Base-by-base conservation (phyloP, 1,284 basidiomycete species). In the Cutaneotrichosporon dermatis region DNA sequence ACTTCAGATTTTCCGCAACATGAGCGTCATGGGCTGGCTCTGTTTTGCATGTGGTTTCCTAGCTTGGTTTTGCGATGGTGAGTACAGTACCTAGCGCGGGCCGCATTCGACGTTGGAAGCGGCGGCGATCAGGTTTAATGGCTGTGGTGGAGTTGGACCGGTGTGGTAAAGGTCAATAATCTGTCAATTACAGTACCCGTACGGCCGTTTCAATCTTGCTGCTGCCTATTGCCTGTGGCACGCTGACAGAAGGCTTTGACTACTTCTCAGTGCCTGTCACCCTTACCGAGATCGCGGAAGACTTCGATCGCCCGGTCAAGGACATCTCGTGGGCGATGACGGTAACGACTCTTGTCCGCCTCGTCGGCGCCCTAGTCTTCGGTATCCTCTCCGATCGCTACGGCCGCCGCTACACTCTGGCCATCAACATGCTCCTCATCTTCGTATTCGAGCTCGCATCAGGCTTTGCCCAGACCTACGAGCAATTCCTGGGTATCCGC, bases 391-490 rank as follows among this genome's bases (percentile, higher is more conserved):
- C 88, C n/a, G 92, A 93, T 74, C 84, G 93, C 8, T 95, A 84
- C 74, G 94, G 94, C 3, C 85, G 94, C 48, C 94, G 93, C 80
- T 98, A 91, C 90, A 92, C 93, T 1, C 80, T 97, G 4, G 85
- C 92, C 44, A 67, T 73, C 69, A 96, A 96, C 75, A 65, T 92
- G 52, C 54, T 89, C 12, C 69, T 92, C 50, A 84, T 90, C 63
- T 81, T 83, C n/a, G 76, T 84, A 8, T 84, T 96, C 60, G 87
- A 92, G 66, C 84, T 98, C 13, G 89, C 86, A 0, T 86, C 81
- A 0, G 80, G 80, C 2, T 83, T 82, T 64, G 72, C 75, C 59
- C 73, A 79, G 44, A 79, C 74, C 7, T 83, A 80, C 65, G n/a
- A 55, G 5, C 64, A 76, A 53, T 84, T 83, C 70, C 71, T 83